A percentile compares a stretch with the other conserved stretches of the same genome.
phyloP scores from a whole-genome alignment of 768 basidiomycete genomes.

The Amanita subjunquillea region DNA sequence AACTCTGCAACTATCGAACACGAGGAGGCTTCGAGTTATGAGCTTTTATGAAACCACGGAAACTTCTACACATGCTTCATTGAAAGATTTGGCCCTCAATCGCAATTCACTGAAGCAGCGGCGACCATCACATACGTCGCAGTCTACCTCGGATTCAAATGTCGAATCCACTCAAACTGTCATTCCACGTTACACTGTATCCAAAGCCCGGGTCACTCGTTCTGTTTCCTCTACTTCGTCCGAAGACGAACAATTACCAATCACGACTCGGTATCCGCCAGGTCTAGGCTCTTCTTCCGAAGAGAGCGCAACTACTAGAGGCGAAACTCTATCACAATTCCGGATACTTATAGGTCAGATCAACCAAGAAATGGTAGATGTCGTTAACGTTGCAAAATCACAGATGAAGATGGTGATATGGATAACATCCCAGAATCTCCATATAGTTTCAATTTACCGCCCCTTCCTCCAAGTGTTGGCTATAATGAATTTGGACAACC shows the following conservation, averaged over 20 bases:
- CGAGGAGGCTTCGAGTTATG: background rate
- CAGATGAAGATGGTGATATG: slow-evolving; percentile 11
- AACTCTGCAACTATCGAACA: slow-evolving; percentile 9
- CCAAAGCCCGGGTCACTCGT: background rate
- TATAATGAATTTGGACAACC: slow-evolving; percentile 40
- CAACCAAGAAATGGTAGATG: slow-evolving; percentile 42
- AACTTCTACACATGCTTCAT: background rate
- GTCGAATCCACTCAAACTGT: slow-evolving; percentile 1
- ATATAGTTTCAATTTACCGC: slow-evolving; percentile 16
- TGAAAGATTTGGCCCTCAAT: background rate
- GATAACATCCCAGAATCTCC: slow-evolving; percentile 8
- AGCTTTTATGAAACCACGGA: background rate
- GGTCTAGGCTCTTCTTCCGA: background rate
- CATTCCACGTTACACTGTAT: background rate
- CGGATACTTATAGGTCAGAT: slow-evolving; percentile 39
- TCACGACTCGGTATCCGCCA: background rate
- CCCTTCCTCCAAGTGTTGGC: slow-evolving; percentile 20
- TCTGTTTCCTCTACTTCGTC: slow-evolving; percentile 1
- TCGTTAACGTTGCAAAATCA: slow-evolving; percentile 24
- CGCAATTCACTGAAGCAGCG: background rate
- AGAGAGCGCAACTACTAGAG: slow-evolving; percentile 21
- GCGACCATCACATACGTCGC: slow-evolving; percentile 4
- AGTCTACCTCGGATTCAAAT: background rate
- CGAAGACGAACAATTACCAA: slow-evolving; percentile 1
- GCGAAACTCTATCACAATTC: slow-evolving; percentile 37